A percentile compares a stretch with the other conserved stretches of the same genome.
These are phyloP conservation scores for Clarireedia hainanense DNA, from an alignment of 2,329 filamentous ascomycete species.

Conservation along the genomic window DNA sequence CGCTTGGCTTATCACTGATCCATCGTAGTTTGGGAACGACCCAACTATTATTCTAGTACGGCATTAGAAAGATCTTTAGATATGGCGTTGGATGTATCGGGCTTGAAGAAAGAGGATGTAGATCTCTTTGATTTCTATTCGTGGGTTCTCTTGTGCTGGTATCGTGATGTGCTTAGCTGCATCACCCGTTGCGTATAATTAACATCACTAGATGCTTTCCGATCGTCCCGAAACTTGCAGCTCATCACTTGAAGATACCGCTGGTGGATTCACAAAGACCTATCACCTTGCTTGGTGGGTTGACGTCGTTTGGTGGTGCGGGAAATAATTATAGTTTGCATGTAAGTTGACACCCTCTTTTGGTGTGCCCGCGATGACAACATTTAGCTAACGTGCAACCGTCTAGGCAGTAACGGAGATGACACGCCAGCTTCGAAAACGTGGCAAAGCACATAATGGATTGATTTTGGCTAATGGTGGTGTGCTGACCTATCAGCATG, in stretches of 20 bases:
- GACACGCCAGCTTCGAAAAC: conserved; percentile 37
- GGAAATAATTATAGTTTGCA: conserved; percentile 68
- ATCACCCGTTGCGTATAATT: background rate
- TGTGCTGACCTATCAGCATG: conserved; percentile 57
- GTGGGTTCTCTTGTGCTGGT: conserved; percentile 26
- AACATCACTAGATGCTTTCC: conserved; percentile 51
- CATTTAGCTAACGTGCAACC: background rate
- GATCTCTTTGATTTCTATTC: conserved; percentile 59
- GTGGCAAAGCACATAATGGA: conserved; percentile 37
- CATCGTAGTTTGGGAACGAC: conserved; percentile 50
- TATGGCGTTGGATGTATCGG: conserved; percentile 40
- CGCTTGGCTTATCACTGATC: background rate
- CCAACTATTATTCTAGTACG: conserved; percentile 49
- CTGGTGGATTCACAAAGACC: conserved; percentile 39
- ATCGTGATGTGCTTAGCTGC: background rate
- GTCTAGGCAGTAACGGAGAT: conserved; percentile 45
- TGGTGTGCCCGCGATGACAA: background rate
- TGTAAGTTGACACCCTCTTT: conserved; percentile 30
- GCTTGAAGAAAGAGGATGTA: conserved; percentile 41
- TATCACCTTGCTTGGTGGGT: conserved; percentile 53
- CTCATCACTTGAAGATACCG: conserved; percentile 48
- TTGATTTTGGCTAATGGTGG: conserved; percentile 60
- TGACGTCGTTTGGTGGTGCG: conserved; percentile 63
- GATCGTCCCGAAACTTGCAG: conserved; percentile 60
- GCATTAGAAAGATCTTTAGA: conserved; percentile 52